Percentiles rank a stretch among this genome's conserved stretches.
phyloP scores from a whole-genome alignment of 345 rosid species.

The Gossypium arboreum region DNA sequence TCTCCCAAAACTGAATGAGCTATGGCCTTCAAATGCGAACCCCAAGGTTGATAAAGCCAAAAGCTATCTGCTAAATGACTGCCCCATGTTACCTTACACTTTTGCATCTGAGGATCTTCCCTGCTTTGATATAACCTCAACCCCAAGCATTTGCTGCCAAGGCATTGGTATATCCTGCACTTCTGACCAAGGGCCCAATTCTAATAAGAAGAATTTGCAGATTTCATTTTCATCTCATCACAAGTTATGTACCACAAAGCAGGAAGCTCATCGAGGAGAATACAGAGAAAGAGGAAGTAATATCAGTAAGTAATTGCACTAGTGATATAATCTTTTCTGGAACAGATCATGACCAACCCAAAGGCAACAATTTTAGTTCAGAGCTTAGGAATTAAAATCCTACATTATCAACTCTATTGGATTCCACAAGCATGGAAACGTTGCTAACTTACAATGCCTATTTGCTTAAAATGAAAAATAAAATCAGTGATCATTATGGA shows the following conservation, averaged over 20 bases:
- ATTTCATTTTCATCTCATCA: slow-evolving; percentile 12
- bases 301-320: slow-evolving; percentile 16
- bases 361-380: slow-evolving; percentile 14
- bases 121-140: slow-evolving; percentile 16
- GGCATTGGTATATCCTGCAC: slow-evolving; percentile 13
- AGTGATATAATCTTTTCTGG: slow-evolving; percentile 16
- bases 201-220: slow-evolving; percentile 8
- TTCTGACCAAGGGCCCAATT: slow-evolving; percentile 4
- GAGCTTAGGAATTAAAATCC: slow-evolving; percentile 18
- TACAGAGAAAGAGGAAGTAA: background rate
- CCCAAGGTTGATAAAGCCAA: slow-evolving; percentile 18
- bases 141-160: slow-evolving; percentile 21
- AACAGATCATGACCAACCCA: slow-evolving; percentile 15
- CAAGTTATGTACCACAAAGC: slow-evolving; percentile 4
- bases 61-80: slow-evolving; percentile 26
- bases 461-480: no score
- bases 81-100: slow-evolving; percentile 34
- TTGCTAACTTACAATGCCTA: no score
- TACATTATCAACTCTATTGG: slow-evolving; percentile 26
- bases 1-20: slow-evolving; percentile 19
- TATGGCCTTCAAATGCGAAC: slow-evolving; percentile 15
- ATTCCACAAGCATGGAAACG: slow-evolving; percentile 9
- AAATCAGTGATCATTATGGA: no score
- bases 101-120: slow-evolving; percentile 32
- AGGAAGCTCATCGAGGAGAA: slow-evolving; percentile 13